These are phyloP conservation scores for Colletotrichum paranaense DNA, from an alignment of 2,329 filamentous ascomycete genomes.

Conservation along the genomic window DNA sequence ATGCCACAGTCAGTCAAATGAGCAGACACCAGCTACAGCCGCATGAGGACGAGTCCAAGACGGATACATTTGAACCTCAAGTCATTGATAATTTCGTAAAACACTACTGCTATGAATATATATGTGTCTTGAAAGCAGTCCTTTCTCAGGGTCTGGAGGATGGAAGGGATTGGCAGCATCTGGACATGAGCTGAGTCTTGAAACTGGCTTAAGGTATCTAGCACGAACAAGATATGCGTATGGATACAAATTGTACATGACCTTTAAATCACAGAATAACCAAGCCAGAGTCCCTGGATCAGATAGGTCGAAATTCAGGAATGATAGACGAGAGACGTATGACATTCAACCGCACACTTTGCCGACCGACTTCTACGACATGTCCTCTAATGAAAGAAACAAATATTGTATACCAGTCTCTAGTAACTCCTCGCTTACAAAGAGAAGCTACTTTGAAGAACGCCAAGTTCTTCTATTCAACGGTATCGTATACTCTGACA, in stretches of 20 bases:
- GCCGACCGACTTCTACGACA: no score
- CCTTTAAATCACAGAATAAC: not conserved
- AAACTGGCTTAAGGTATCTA: not conserved
- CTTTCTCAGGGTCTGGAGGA: not conserved
- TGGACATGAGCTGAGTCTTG: not conserved
- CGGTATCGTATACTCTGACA: not conserved
- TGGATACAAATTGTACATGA: no score
- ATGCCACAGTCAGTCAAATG: no score
- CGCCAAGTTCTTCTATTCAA: not conserved
- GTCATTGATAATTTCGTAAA: no score
- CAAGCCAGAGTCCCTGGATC: fast-evolving
- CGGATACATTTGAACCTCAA: no score
- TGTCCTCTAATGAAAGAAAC: not conserved
- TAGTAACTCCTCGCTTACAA: not conserved
- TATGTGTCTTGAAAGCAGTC: not conserved
- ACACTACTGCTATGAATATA: no score
- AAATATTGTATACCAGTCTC: not conserved
- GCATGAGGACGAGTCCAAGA: no score
- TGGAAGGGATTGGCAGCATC: not conserved
- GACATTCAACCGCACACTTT: not conserved
- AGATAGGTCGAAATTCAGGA: not conserved
- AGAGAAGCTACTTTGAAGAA: no score
- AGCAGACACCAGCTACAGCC: no score
- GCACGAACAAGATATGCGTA: no score
- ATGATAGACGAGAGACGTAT: not conserved